Percentiles rank a stretch among this genome's conserved stretches.
Conservation (phyloP, 1,284 basidiomycete genomes). For the Ganoderma sinense region DNA sequence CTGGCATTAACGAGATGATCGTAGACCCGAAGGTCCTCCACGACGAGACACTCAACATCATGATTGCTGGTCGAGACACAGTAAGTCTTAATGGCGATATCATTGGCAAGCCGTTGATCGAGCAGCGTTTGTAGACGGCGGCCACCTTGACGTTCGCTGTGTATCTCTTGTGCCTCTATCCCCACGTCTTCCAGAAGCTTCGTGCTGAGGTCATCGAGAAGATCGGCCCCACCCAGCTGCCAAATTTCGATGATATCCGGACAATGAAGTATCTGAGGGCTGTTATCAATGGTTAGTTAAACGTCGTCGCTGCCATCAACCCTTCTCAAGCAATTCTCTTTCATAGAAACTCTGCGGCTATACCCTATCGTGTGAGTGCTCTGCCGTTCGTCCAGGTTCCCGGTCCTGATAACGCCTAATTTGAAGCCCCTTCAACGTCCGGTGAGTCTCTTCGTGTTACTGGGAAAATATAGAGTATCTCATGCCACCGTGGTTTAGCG, state of each 20-base stretch:
- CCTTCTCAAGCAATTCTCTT: background rate
- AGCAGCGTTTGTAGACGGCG: conserved; percentile 39
- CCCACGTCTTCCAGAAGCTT: conserved; percentile 43
- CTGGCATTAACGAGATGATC: background rate
- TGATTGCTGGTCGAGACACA: conserved; percentile 51
- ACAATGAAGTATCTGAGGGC: conserved; percentile 48
- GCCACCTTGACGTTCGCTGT: conserved; percentile 46
- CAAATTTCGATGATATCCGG: conserved; percentile 49
- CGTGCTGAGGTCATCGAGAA: conserved; percentile 51
- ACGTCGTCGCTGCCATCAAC: background rate
- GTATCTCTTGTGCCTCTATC: conserved; percentile 52
- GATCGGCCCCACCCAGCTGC: conserved; percentile 42
- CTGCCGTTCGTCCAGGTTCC: background rate
- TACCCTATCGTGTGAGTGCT: conserved; percentile 44
- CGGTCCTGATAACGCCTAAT: background rate
- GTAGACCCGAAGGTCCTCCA: conserved; percentile 36
- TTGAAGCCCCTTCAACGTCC: conserved; percentile 37
- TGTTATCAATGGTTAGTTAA: conserved; percentile 38
- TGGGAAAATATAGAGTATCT: background rate
- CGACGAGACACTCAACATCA: conserved; percentile 50
- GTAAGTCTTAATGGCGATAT: conserved; percentile 27
- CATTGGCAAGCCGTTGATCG: no score
- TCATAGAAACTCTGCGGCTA: conserved; percentile 40
- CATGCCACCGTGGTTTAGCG: conserved; percentile 12
- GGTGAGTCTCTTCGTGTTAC: conserved; percentile 23